Evolutionary conservation across 257 asterid species (phyloP), one percentile per base, ranked within the genome.

Genomic region (Lavandula angustifolia): DNA sequence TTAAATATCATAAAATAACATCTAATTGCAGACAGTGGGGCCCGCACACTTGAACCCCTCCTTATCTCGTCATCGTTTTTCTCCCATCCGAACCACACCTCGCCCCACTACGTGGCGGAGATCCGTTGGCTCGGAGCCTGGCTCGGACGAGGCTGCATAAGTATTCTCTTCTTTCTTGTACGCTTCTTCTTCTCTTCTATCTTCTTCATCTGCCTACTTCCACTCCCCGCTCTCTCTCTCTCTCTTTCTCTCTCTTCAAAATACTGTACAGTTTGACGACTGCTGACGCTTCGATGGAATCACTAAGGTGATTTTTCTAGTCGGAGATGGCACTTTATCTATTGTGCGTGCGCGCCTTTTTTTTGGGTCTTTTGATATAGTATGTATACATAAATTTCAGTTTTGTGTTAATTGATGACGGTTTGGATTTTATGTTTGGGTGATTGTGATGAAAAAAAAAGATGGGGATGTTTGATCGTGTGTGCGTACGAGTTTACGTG

Each of bases 111-210:
- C 84, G 87, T 81, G 84, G 79, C 73, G 27, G n/a, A 12, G 32
- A 67, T 75, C 78, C 14, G 59, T 68, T 54, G 81, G 55, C 62
- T 68, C 69, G 87, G 82, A 64, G 33, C 17, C 63, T 12, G 87
- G 79, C 73, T 76, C 77, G 76, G 83, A 11, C 11, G 52, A 50
- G 54, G 60, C 55, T 9, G 41, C 72, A 4, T 7, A 52, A 37
- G 49, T 7, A 22, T 13, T 8, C 31, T 67, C 52, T 40, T 53
- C 31, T 43, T 64, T 53, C 76, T 54, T 72, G 71, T 72, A 77
- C 82, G 79, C 79, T 68, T 68, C 71, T 68, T 68, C 71, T 29
- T 12, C 22, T 49, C 62, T 8, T 47, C 68, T 43, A 48, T 48
- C 64, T 12, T 33, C 68, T 16, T 35, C 65, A 35, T 60, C 67